Base-by-base conservation (phyloP, 1,284 basidiomycete genomes). In the Pisolithus thermaeus region DNA sequence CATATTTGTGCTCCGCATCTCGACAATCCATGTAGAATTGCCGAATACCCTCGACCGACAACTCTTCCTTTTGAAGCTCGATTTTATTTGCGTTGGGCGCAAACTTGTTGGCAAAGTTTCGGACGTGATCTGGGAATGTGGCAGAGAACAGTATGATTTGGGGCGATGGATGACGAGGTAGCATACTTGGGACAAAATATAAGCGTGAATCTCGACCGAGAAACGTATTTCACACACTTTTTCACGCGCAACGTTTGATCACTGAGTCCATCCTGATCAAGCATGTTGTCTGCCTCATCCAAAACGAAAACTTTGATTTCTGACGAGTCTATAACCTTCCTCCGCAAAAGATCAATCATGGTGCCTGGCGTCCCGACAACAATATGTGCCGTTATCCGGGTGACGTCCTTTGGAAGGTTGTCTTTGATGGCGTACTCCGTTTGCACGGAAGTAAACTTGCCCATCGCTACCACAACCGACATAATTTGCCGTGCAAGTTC, bases 261-360 rank as follows among this genome's bases (percentile, higher is more conserved):
- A n/a, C 93, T 93, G 49, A 99, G 73, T 22, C 95, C 93, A 68
- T 96, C 92, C 65, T 93, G 86, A 66, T 96, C 94, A 58, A 99
- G 77, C 94, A 99, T 97, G 70, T 97, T 97, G 72, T 99, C 97
- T 30, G 97, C 97, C 73, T 99, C 97, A 66, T 99, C 97, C 20
- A 99, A 77, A 9, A 99, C 96, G 56, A 99, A 94, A 9, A 97
- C 92, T 65, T 92, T 92, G 66, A 99, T 81, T 37, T 86, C 76
- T 49, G 77, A 81, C 7, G 87, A 75, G 63, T 98, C 92, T 56
- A 95, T 80, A 46, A 87, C 79, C 67, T 74, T 81, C 57, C 80
- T 76, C 59, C 81, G 73, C 57, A 90, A 79, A 67, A 97, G 82
- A 70, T 97, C 93, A 38, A 84, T 80, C 78, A 97, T 87, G 42